Conservation (phyloP, 1,284 basidiomycete species). For the Sanghuangporus sanghuang region DNA sequence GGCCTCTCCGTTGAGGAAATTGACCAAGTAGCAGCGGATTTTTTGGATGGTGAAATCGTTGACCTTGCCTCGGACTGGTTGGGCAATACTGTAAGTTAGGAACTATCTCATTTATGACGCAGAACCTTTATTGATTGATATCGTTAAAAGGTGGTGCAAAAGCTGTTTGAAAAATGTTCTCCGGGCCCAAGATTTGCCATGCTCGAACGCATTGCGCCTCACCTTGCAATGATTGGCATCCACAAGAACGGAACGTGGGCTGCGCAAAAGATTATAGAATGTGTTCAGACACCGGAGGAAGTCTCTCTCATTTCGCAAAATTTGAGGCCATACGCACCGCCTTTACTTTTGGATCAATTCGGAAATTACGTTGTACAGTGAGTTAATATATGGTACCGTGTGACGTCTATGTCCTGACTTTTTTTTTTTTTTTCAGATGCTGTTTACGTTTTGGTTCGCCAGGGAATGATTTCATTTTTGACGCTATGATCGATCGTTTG, state of each 20-base stretch:
- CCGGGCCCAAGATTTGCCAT: constrained; percentile 75
- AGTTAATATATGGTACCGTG: background rate
- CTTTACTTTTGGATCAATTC: constrained; percentile 91
- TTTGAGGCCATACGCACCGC: constrained; percentile 87
- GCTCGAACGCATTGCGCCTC: constrained; percentile 91
- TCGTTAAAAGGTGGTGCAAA: constrained; percentile 75
- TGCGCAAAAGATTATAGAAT: constrained; percentile 98
- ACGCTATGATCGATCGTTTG: constrained; percentile 96
- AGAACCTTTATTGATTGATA: constrained; percentile 3
- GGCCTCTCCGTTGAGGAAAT: constrained; percentile 83
- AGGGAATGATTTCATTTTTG: constrained; percentile 92
- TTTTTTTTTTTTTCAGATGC: constrained; percentile 44
- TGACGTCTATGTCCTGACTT: constrained; percentile 30
- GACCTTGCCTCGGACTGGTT: constrained; percentile 98
- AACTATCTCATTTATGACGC: background rate
- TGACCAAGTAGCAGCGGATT: constrained; percentile 84
- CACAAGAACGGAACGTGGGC: constrained; percentile 99
- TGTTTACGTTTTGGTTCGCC: constrained; percentile 90
- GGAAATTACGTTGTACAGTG: constrained; percentile 98
- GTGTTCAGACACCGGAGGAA: constrained; percentile 87
- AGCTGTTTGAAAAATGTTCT: constrained; percentile 91
- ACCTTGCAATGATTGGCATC: constrained; percentile 95
- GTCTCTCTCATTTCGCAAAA: constrained; percentile 81
- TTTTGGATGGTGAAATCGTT: constrained; percentile 88
- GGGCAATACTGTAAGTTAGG: constrained; percentile 84